Conservation (phyloP, 2,329 filamentous ascomycete genomes). For the Epicoccum nigrum region DNA sequence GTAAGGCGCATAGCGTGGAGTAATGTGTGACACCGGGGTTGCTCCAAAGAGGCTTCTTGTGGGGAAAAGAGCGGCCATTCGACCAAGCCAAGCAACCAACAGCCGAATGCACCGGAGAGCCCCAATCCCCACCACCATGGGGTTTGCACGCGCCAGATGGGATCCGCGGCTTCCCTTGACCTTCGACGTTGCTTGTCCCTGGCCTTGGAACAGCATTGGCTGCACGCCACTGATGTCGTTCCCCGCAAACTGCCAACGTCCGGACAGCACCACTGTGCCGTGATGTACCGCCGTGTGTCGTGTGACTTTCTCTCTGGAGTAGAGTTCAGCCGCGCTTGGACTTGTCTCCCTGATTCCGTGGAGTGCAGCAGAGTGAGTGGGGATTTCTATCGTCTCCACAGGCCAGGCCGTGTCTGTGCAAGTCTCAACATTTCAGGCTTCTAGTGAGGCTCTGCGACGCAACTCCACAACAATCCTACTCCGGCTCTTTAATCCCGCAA, state of each 20-base stretch:
- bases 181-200: slow-evolving; percentile 6
- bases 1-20: slow-evolving; percentile 24
- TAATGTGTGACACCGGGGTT: slow-evolving; percentile 26
- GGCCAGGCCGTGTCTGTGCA: slow-evolving; percentile 6
- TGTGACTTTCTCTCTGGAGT: slow-evolving; percentile 7
- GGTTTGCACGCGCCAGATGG: slow-evolving; percentile 7
- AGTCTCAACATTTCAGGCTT: slow-evolving; percentile 18
- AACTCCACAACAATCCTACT: slow-evolving; percentile 17
- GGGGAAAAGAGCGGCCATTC: slow-evolving; percentile 26
- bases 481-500: slow-evolving; percentile 19
- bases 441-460: slow-evolving; percentile 20
- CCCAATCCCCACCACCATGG: slow-evolving; percentile 10
- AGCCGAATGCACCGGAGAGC: slow-evolving; percentile 17
- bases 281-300: slow-evolving; percentile 3
- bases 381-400: slow-evolving; percentile 4
- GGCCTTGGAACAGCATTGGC: slow-evolving; percentile 1
- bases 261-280: slow-evolving; percentile 10
- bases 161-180: slow-evolving; percentile 5
- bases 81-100: slow-evolving; percentile 22
- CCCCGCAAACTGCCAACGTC: slow-evolving; percentile 17
- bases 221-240: slow-evolving; percentile 15
- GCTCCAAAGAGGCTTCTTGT: slow-evolving; percentile 25
- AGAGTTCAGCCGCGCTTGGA: slow-evolving; percentile 2
- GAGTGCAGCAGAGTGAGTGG: slow-evolving; percentile 6
- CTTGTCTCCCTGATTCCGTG: neutral